These are phyloP conservation scores for Arthroderma sp. DNA, from an alignment of 2,329 filamentous ascomycete genomes.

Conservation along the genomic window DNA sequence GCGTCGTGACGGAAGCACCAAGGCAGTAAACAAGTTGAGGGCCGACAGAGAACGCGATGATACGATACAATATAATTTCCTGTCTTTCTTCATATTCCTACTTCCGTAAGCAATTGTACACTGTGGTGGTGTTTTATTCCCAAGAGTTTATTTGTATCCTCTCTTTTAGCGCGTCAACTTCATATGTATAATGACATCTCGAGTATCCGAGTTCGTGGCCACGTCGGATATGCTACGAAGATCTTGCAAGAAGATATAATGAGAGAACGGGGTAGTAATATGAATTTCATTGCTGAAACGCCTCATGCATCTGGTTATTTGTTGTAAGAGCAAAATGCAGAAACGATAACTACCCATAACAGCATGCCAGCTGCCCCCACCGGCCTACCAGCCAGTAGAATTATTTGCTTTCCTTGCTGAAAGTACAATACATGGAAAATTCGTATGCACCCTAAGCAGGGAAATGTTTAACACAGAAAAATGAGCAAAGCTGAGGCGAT, in stretches of 20 bases:
- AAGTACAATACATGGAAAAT: conserved; percentile 16
- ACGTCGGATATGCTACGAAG: not conserved
- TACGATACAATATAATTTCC: not conserved
- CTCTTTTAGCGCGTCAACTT: not conserved
- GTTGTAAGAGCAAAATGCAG: conserved; percentile 8
- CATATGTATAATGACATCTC: no score
- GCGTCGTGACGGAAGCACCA: conserved; percentile 58
- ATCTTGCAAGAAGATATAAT: not conserved
- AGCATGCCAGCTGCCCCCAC: conserved; percentile 14
- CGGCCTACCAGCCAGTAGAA: conserved; percentile 12
- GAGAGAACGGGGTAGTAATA: not conserved
- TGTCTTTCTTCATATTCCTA: not conserved
- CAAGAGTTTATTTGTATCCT: not conserved
- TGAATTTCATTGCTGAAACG: conserved; percentile 12
- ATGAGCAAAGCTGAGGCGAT: conserved; percentile 3
- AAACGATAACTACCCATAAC: conserved; percentile 11
- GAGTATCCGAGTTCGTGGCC: no score
- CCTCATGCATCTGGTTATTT: conserved; percentile 7
- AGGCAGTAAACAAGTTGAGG: not conserved
- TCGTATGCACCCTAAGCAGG: conserved; percentile 16
- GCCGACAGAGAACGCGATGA: not conserved
- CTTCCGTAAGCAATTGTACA: not conserved
- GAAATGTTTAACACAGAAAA: conserved; percentile 4
- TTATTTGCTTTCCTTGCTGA: conserved; percentile 20
- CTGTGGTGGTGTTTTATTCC: not conserved